A percentile compares a stretch with the other conserved stretches of the same genome.
Conservation (phyloP, 2,329 filamentous ascomycete genomes). For the Ophiostoma sp. region DNA sequence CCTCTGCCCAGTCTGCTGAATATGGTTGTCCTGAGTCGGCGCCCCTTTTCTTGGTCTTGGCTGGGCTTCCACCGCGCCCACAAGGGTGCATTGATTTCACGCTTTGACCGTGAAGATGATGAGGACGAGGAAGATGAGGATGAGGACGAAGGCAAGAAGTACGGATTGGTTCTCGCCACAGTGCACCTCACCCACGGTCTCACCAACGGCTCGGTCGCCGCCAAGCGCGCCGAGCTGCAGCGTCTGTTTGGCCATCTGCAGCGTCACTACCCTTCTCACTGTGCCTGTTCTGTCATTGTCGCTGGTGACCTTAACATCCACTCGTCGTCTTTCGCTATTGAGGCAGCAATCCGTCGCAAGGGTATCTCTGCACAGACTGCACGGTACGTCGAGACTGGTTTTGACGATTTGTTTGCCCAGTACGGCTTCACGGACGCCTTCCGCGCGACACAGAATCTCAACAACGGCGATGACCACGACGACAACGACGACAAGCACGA, state of each 20-base stretch:
- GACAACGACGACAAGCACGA: slow-evolving; percentile 41
- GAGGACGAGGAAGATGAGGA: background rate
- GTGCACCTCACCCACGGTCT: slow-evolving; percentile 64
- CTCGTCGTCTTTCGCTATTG: slow-evolving; percentile 58
- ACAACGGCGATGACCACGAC: slow-evolving; percentile 39
- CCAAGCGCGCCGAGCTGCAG: slow-evolving; percentile 58
- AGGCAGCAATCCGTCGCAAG: slow-evolving; percentile 52
- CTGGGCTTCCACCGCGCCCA: slow-evolving; percentile 56
- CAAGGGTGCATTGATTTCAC: slow-evolving; percentile 57
- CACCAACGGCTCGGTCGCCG: slow-evolving; percentile 56
- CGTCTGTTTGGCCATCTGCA: slow-evolving; percentile 50
- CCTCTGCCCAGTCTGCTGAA: slow-evolving; percentile 63
- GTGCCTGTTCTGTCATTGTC: slow-evolving; percentile 54
- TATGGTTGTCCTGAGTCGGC: slow-evolving; percentile 58
- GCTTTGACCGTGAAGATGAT: slow-evolving; percentile 34
- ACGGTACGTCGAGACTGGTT: slow-evolving; percentile 40
- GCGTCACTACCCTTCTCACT: slow-evolving; percentile 37
- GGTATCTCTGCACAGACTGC: slow-evolving; percentile 53
- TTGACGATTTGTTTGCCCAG: slow-evolving; percentile 50
- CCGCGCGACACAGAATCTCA: slow-evolving; percentile 45
- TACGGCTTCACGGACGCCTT: slow-evolving; percentile 55
- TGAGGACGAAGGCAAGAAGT: slow-evolving; percentile 22
- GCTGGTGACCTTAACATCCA: slow-evolving; percentile 66
- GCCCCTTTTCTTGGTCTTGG: slow-evolving; percentile 56
- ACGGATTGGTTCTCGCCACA: slow-evolving; percentile 53